A percentile compares a stretch with the other conserved stretches of the same genome.
phyloP scores from a whole-genome alignment of 495 filamentous ascomycete genomes.

The Trypethelium eluteriae region DNA sequence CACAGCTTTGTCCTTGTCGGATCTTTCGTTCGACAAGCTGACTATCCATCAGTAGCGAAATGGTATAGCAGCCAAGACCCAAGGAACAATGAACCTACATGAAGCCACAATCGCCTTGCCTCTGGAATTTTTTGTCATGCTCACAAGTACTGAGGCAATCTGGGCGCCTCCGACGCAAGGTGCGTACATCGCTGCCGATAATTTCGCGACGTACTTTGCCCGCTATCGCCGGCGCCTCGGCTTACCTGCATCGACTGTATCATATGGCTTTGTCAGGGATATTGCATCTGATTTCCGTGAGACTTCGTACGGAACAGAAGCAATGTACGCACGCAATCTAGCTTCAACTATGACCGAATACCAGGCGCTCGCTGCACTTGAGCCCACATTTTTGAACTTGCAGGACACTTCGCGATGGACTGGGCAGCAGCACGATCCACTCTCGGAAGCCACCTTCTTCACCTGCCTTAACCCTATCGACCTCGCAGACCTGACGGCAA shows the following conservation, averaged over 20 bases:
- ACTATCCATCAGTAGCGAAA: not conserved
- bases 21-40: not conserved
- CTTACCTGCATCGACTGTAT: slow-evolving; percentile 20
- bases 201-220: slow-evolving; percentile 21
- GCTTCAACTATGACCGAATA: not conserved
- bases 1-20: not conserved
- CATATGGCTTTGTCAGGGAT: slow-evolving; percentile 26
- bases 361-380: not conserved
- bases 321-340: not conserved
- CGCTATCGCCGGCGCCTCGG: slow-evolving; percentile 25
- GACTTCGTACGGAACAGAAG: too few relatives aligned
- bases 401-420: not conserved
- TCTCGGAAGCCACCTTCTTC: not conserved
- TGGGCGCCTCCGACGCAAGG: slow-evolving; percentile 18
- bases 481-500: not conserved
- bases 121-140: slow-evolving; percentile 28
- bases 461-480: not conserved
- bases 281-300: not conserved
- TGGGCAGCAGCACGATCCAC: not conserved
- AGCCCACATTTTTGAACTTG: not conserved
- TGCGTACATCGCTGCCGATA: slow-evolving; percentile 21
- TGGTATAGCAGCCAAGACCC: not conserved
- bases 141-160: slow-evolving; percentile 3
- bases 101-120: not conserved
- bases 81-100: not conserved